Base-by-base conservation (phyloP, 805 yeast species). In the Saccharomycopsis vini region DNA sequence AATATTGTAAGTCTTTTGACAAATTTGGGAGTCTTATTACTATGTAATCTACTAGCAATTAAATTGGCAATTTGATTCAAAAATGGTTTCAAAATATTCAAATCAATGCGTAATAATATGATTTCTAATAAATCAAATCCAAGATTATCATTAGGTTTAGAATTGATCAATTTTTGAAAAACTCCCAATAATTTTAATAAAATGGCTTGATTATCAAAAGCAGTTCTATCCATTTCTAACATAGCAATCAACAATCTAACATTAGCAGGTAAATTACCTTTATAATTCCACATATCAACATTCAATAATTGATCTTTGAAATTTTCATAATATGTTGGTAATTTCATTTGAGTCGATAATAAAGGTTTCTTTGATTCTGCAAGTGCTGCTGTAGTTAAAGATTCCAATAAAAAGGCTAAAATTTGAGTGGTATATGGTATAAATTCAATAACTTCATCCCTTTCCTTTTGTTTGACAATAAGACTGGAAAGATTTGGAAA, bases 241-340 rank as follows among this genome's bases (percentile, higher is more conserved):
- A 90, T 78, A 5, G 86, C 78, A 44, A 77, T 72, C 32, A 92
- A 66, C 41, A 92, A 67, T 53, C 96, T 75, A 0, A 94, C 81
- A 18, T 90, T 76, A 2, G 96, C 97, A 2, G 98, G 98, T 29
- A 90, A 78, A 53, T 90, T 92, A 13, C 97, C 98, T 51, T 79
- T 72, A 49, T 75, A 76, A 60, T 92, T 97, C 98, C 98, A 92
- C 30, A 89, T 80, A 5, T 77, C 61, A n/a, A 97, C 97, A 1
- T 95, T 75, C 54, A 92, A 67, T 36, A 92, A 65, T 1, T 98
- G 97, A 51, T 78, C 78, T 18, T 87, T 70, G 39, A 92, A 67
- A 44, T 73, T 78, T 45, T 69, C 73, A 56, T 77, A 85, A 24
- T 77, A 67, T 1, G 64, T 71, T 1, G 97, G 92, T 20, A 92